Conservation (phyloP, 495 filamentous ascomycete species). For the Penicillium diatomitis region DNA sequence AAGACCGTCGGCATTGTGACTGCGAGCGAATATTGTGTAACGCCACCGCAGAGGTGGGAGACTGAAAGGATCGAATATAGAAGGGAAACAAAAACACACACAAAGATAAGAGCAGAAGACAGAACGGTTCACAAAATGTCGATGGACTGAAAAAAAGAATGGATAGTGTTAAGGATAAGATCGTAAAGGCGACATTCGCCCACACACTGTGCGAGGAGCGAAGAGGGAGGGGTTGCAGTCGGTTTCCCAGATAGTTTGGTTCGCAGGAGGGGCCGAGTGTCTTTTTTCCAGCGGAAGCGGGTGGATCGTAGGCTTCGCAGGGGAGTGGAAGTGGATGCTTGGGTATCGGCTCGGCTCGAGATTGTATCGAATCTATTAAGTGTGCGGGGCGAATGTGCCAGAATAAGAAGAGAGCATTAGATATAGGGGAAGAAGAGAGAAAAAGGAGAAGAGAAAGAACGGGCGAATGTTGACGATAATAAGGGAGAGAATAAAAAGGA, state of each 20-base stretch:
- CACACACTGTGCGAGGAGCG: conserved; percentile 19
- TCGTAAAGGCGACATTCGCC: conserved; percentile 40
- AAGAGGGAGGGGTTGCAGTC: not conserved
- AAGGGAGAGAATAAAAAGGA: conserved; percentile 13
- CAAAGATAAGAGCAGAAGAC: conserved; percentile 10
- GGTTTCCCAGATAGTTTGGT: not conserved
- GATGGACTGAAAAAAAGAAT: conserved; percentile 22
- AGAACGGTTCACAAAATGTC: not conserved
- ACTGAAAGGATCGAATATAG: not conserved
- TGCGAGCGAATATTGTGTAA: conserved; percentile 22
- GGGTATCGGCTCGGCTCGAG: conserved; percentile 14
- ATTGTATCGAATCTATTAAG: conserved; percentile 27
- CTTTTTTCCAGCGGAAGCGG: conserved; percentile 1
- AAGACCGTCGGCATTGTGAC: conserved; percentile 81
- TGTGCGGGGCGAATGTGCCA: conserved; percentile 40
- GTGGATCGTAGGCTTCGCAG: conserved; percentile 19
- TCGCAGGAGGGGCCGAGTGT: not conserved
- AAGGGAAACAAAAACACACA: conserved; percentile 8
- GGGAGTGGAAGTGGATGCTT: conserved; percentile 7
- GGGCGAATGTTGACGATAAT: conserved; percentile 8
- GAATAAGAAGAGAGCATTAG: conserved; percentile 38
- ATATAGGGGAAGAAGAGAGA: conserved; percentile 40
- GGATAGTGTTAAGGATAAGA: conserved; percentile 20
- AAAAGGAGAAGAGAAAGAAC: conserved; percentile 30
- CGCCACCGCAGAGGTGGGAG: conserved; percentile 11